Base-by-base conservation (phyloP, 139 green algal species). In the Closterium sp. region DNA sequence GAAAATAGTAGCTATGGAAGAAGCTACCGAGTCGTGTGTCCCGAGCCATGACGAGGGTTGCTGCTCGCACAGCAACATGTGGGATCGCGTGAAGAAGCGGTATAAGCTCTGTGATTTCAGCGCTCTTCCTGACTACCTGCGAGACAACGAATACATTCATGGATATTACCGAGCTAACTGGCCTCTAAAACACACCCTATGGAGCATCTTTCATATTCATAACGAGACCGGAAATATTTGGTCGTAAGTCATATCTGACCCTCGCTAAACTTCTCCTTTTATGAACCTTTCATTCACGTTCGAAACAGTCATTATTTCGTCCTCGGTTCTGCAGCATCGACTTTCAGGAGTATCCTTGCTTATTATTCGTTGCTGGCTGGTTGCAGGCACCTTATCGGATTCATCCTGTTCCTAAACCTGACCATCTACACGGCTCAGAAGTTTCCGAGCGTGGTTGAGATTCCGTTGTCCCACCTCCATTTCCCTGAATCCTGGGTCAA, bases 111-210 rank as follows among this genome's bases (percentile, higher is more conserved):
- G 55, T 76, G 88, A 91, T 33, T 96, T 92, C 38, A 76, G 95
- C 4, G 28, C 93, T 23, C 66, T 97, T 19, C 96, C 96, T 33
- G 93, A 94, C 1, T 97, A 97, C 88, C 35, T 97, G 16, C 92
- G 93, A 28, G 97, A 98, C 91, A 99, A 99, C 88, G 96, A 98
- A 91, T 98, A 95, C 93, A 98, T 98, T 33, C 86, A 94, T 3
- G 91, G 83, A 0, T 94, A 94, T 32, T 99, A 99, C 85, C 91
- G 97, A 10, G 84, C 91, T 0, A 92, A 95, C 23, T 94, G 95
- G 30, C 92, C 90, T n/a, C 89, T 97, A 3, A 93, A 93, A 43
- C 93, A 96, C 19, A 94, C 84, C 3, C 25, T 99, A 16, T 76
- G 87, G n/a, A 87, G 84, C 84, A 87, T 87, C 33, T 87, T 87